Conservation (phyloP, 164 flowering plant genomes). For the Saururus chinensis region DNA sequence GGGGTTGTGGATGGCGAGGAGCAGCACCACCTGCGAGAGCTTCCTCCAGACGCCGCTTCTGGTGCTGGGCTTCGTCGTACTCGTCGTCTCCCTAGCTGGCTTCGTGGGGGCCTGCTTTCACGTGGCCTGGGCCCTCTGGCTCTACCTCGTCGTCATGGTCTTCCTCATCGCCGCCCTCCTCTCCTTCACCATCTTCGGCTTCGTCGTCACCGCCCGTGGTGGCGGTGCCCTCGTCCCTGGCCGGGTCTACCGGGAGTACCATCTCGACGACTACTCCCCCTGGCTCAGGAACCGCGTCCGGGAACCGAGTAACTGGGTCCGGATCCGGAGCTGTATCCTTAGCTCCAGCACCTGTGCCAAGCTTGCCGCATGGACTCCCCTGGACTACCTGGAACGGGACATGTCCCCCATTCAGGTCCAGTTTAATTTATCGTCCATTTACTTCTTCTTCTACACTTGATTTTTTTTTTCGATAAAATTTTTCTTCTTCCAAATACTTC, state of each 20-base stretch:
- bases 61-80: conserved; percentile 61
- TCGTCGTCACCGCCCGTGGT: conserved; percentile 62
- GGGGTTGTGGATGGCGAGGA: conserved; percentile 82
- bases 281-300: conserved; percentile 59
- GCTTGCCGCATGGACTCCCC: conserved; percentile 65
- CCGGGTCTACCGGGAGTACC: conserved; percentile 61
- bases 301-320: conserved; percentile 57
- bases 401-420: conserved; percentile 84
- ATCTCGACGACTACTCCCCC: conserved; percentile 48
- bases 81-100: conserved; percentile 73
- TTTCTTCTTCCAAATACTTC: too few species aligned
- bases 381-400: conserved; percentile 60
- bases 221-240: conserved; percentile 61
- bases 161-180: conserved; percentile 51
- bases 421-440: not conserved
- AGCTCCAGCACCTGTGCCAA: conserved; percentile 69
- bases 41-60: conserved; percentile 86
- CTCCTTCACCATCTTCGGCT: conserved; percentile 64
- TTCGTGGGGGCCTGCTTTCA: conserved; percentile 90
- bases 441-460: too few species aligned
- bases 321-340: conserved; percentile 58
- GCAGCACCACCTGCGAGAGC: conserved; percentile 64
- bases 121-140: conserved; percentile 84
- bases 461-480: too few species aligned
- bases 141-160: conserved; percentile 68